Evolutionary conservation across 331 rosid genomes (phyloP).

Genomic region (Telfairia occidentalis): DNA sequence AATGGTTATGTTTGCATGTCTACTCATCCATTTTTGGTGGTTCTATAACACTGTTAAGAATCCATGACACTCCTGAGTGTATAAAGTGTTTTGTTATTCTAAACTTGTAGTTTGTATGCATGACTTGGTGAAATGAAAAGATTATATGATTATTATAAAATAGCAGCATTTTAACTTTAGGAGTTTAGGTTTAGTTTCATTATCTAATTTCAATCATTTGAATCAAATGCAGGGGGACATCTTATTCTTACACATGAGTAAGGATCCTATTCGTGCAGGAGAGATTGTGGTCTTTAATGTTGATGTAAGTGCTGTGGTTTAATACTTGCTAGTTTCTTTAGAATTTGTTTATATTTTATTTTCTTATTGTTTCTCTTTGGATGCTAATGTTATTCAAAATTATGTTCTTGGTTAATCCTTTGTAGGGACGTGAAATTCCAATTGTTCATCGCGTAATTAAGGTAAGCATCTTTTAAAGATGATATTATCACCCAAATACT

Average conservation of each 20-base stretch:
- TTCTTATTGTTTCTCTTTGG: not conserved
- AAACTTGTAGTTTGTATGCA: not conserved
- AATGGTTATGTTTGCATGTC: not conserved
- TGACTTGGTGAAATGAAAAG: not conserved
- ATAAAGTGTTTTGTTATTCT: not conserved
- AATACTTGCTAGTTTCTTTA: not conserved
- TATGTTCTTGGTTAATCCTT: not conserved
- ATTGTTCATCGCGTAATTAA: constrained; percentile 86
- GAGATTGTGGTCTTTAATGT: constrained; percentile 84
- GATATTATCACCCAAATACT: not conserved
- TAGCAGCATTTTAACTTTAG: not conserved
- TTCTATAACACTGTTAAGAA: not conserved
- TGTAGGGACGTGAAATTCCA: constrained; percentile 94
- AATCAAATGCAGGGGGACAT: constrained; percentile 59
- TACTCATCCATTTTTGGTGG: not conserved
- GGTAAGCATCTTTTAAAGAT: constrained; percentile 29
- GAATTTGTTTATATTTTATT: not conserved
- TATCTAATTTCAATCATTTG: not conserved
- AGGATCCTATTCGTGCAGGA: constrained; percentile 79
- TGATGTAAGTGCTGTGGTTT: constrained; percentile 39
- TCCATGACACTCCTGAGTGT: not conserved
- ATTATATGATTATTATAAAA: not conserved
- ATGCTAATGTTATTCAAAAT: not conserved
- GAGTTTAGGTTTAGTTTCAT: not conserved
- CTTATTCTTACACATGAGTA: constrained; percentile 70